Conservation (phyloP, 495 filamentous ascomycete genomes). For the Penicillium goetzii region DNA sequence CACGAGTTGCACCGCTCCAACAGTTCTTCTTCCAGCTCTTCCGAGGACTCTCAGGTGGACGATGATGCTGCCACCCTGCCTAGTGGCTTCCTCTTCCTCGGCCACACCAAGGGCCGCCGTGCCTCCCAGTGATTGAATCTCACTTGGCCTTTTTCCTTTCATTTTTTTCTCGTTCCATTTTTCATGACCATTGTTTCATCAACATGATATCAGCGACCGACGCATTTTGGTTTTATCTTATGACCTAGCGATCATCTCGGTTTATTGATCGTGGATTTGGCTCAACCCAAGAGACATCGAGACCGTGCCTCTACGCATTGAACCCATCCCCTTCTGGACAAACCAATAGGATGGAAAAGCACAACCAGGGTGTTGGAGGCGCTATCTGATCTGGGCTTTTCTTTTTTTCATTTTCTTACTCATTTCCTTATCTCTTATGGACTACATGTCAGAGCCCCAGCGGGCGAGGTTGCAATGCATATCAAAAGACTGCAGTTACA, state of each 20-base stretch:
- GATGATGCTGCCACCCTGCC: constrained; percentile 26
- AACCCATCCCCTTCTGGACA: not conserved
- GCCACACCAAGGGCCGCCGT: constrained; percentile 28
- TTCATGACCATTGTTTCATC: constrained; percentile 21
- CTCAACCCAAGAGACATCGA: constrained; percentile 17
- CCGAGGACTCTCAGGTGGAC: constrained; percentile 24
- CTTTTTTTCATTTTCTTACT: constrained; percentile 15
- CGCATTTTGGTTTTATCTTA: constrained; percentile 18
- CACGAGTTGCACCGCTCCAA: constrained; percentile 28
- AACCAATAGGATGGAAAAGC: constrained; percentile 18
- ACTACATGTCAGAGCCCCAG: constrained; percentile 16
- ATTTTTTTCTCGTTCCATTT: constrained; percentile 21
- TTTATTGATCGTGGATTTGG: constrained; percentile 16
- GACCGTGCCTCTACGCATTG: constrained; percentile 1
- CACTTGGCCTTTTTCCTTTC: constrained; percentile 4
- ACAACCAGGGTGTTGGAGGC: constrained; percentile 27
- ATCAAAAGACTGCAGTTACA: constrained; percentile 6
- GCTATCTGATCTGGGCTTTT: constrained; percentile 22
- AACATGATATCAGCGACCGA: constrained; percentile 21
- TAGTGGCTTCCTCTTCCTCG: constrained; percentile 40
- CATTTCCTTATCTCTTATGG: constrained; percentile 13
- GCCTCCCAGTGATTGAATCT: constrained; percentile 16
- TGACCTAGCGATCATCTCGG: constrained; percentile 12
- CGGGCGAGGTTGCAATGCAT: constrained; percentile 19
- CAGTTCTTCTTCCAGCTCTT: constrained; percentile 31